Evolutionary conservation across 306 rosid species (phyloP), one percentile per base, ranked within the genome.

Genomic region (Aeschynomene evenia): DNA sequence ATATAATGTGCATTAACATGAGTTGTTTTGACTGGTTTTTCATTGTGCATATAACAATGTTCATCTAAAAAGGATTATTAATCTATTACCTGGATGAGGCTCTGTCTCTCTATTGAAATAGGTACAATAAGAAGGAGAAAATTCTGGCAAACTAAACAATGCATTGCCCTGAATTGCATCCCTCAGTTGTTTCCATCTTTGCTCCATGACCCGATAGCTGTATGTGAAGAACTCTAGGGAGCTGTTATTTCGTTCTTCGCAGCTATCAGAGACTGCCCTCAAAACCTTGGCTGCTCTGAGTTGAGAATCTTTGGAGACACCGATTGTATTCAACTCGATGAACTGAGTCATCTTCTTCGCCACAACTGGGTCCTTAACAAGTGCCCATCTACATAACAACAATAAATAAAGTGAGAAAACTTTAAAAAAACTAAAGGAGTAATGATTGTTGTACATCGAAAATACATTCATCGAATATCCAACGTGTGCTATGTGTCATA

Each of bases 251-350:
- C 72, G 79, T 48, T 77, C 12, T 45, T 68, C 83, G 13, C 80
- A 66, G 73, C 85, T 80, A 37, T 85, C 86, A 4, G 91, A 74
- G 7, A 88, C 83, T 5, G 75, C 76, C 56, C 78, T 77, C 18
- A 92, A 69, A 76, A 91, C 68, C 78, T 84, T 94, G 6, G 97
- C 91, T 9, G 97, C 99, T 29, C 99, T 84, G 34, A 86, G 80
- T 51, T 94, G 99, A 11, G 99, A 91, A 76, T 91, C 99, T 79
- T 83, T 91, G 0, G 99, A 94, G 21, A 94, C 99, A 3, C 99
- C 97, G 13, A 94, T 91, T 34, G 97, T 85, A 69, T 31, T 89
- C 26, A 94, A 73, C 86, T 85, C 92, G 15, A 91, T 73, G 73
- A 91, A 94, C 15, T 85, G 84, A 1, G 83, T 81, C 99, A 94